These are phyloP conservation scores for Myotisia sp. DNA, from an alignment of 2,329 filamentous ascomycete species.

Conservation along the genomic window DNA sequence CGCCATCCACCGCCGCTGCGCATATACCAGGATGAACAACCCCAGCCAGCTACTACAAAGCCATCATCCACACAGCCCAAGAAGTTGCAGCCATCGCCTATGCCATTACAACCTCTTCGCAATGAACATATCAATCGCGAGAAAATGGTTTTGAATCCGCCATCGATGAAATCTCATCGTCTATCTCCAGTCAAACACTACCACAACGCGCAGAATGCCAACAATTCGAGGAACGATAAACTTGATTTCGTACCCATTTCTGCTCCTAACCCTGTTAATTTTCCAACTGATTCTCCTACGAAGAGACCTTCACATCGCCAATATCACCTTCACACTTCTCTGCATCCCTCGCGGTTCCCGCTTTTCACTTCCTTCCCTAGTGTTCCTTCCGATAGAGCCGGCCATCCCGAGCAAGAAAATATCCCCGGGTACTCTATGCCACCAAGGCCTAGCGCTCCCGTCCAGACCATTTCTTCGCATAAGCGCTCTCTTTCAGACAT, in stretches of 20 bases:
- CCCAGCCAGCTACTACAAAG: slow-evolving; percentile 15
- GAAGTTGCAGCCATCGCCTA: slow-evolving; percentile 39
- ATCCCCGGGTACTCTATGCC: slow-evolving; percentile 28
- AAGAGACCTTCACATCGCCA: slow-evolving; percentile 25
- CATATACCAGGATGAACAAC: slow-evolving; percentile 42
- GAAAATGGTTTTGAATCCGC: slow-evolving; percentile 55
- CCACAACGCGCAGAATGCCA: slow-evolving; percentile 4
- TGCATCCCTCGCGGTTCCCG: slow-evolving; percentile 29
- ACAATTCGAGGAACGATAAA: too few species aligned
- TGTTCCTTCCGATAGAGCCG: slow-evolving; percentile 15
- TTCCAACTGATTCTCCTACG: slow-evolving; percentile 35
- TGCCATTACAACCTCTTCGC: slow-evolving; percentile 33
- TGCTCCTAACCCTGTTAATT: slow-evolving; percentile 30
- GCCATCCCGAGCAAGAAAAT: slow-evolving; percentile 18
- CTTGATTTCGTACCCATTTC: slow-evolving; percentile 48
- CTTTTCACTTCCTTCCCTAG: slow-evolving; percentile 39
- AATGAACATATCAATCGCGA: slow-evolving; percentile 29
- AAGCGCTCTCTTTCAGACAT: slow-evolving; percentile 58
- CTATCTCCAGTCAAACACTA: slow-evolving; percentile 57
- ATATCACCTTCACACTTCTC: slow-evolving; percentile 18
- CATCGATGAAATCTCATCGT: slow-evolving; percentile 33
- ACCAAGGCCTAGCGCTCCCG: slow-evolving; percentile 23
- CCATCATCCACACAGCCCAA: slow-evolving; percentile 18
- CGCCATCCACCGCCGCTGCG: slow-evolving; percentile 36
- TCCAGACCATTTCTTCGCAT: too few species aligned